These are phyloP conservation scores for Nadsonia fulvescens DNA, from an alignment of 805 yeast genomes.

Conservation along the genomic window DNA sequence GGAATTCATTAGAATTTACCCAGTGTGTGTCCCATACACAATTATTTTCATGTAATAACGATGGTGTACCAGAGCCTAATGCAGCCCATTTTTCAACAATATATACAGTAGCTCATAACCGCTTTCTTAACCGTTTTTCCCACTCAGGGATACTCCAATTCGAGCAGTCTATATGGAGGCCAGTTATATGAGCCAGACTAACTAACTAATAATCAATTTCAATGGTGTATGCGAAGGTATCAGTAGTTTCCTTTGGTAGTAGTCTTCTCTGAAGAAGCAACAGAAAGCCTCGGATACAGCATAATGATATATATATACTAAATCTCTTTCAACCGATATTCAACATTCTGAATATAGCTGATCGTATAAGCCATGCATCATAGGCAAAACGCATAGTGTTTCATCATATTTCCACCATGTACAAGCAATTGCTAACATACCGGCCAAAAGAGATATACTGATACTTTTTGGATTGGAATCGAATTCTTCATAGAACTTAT, in stretches of 20 bases:
- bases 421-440: constrained; percentile 18
- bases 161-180: constrained; percentile 19
- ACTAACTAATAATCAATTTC: constrained; percentile 17
- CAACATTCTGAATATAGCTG: constrained; percentile 15
- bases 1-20: too few species aligned
- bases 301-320: too few species aligned
- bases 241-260: constrained; percentile 16
- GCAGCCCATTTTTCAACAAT: constrained; percentile 21
- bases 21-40: too few species aligned
- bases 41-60: too few species aligned
- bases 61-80: constrained; percentile 19
- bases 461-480: constrained; percentile 13
- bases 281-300: constrained; percentile 18
- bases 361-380: constrained; percentile 14
- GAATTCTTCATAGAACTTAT: constrained; percentile 16
- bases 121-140: constrained; percentile 16
- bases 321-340: constrained; percentile 15
- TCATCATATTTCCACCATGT: constrained; percentile 21
- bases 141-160: constrained; percentile 18
- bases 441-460: constrained; percentile 17
- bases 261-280: constrained; percentile 17
- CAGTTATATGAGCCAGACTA: constrained; percentile 16
- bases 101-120: constrained; percentile 20
- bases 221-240: constrained; percentile 12
- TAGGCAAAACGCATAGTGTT: constrained; percentile 15